A percentile compares a stretch with the other conserved stretches of the same genome.
These are phyloP conservation scores for Fusarium albidum DNA, from an alignment of 2,329 filamentous ascomycete genomes.

Conservation along the genomic window DNA sequence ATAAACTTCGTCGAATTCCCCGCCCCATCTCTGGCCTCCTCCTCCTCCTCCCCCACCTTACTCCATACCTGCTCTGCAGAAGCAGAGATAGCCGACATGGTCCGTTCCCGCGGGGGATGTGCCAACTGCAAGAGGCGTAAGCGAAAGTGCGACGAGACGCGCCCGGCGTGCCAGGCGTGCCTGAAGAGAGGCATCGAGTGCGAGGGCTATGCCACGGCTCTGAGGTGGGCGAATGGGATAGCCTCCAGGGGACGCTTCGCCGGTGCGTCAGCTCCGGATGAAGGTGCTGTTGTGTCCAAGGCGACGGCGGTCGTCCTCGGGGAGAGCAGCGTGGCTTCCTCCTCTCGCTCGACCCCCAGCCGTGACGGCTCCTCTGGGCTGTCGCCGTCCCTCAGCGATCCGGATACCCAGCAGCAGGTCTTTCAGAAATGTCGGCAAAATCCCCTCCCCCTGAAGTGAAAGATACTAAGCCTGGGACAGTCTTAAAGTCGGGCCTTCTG, in stretches of 20 bases:
- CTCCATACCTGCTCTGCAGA: too few relatives aligned
- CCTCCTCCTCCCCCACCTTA: neutral
- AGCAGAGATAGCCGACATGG: too few relatives aligned
- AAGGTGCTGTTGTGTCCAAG: neutral
- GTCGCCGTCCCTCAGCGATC: conserved; percentile 14
- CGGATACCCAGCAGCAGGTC: conserved; percentile 22
- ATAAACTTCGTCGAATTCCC: conserved; percentile 26
- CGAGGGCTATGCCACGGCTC: conserved; percentile 33
- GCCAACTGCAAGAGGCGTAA: conserved; percentile 38
- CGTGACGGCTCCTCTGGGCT: conserved; percentile 18
- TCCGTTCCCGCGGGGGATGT: conserved; percentile 37
- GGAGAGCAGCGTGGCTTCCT: neutral
- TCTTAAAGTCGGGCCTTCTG: conserved; percentile 30
- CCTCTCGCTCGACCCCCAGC: neutral
- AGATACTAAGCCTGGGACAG: conserved; percentile 17
- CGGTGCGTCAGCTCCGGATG: conserved; percentile 32
- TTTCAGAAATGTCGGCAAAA: conserved; percentile 30
- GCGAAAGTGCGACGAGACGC: conserved; percentile 37
- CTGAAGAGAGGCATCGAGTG: conserved; percentile 30
- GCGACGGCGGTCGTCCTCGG: too few relatives aligned
- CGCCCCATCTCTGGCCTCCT: neutral
- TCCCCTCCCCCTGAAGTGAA: conserved; percentile 13
- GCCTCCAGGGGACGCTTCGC: conserved; percentile 37
- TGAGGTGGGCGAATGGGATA: conserved; percentile 38
- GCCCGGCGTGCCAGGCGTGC: conserved; percentile 33